Evolutionary conservation across 352 stramenopile species (phyloP), one percentile per base, ranked within the genome.

Genomic region (Globisporangium spiculum): DNA sequence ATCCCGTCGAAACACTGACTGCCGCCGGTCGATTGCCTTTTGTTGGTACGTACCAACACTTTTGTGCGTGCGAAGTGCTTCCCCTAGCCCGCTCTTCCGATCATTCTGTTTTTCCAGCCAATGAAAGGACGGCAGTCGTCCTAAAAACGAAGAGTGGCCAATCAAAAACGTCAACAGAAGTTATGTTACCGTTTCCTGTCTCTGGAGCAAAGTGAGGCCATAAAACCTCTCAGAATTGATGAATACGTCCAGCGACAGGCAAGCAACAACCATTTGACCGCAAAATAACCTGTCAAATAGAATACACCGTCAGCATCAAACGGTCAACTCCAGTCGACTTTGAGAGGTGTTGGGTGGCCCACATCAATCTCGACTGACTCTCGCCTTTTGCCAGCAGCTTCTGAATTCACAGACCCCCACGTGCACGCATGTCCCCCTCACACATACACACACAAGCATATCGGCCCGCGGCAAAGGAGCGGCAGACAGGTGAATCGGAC

Each of bases 351-450:
- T 38, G 34, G 56, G 56, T 62, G 56, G 30, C 56, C 56, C 56
- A 62, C 56, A 48, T 32, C 56, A 50, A 36, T 30, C 36, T 50
- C 56, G 10, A 50, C 56, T 62, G 56, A 62, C 56, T 62, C 56
- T 62, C 56, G 56, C 27, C 24, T 16, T 44, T 34, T 9, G 56
- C n/a, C 10, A 52, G 16, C 44, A 52, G 44, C 44, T 22, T 52
- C 44, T 52, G 44, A 52, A 52, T 20, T 22, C 44, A 52, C 16
- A 52, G 44, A n/a, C 14, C 38, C 12, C 12, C 38, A 46, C 3
- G 38, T 18, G 9, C 18, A 18, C 44, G 4, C 44, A 52, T 52
- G 44, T 12, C 44, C 4, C 16, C 44, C 44, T 52, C 50, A 16
- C 38, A 16, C 36, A 16, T 14, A 16, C 36, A 44, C 36, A 55